A percentile compares a stretch with the other conserved stretches of the same genome.
Evolutionary conservation across 2,329 filamentous ascomycete genomes (phyloP).

Genomic region (Fusarium kyushuense): DNA sequence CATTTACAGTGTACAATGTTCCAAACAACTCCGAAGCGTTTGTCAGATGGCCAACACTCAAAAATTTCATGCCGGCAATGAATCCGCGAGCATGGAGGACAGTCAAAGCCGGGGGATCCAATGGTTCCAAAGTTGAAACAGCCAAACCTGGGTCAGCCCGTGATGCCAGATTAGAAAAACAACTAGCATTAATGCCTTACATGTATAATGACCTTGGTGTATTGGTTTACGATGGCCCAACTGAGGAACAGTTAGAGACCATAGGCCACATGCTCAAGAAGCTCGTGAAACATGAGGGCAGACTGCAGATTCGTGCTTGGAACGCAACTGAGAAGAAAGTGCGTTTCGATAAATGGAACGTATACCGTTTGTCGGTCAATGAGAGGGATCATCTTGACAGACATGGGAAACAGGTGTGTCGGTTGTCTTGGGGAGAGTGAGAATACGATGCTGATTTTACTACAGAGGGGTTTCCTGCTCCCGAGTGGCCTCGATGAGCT

Average conservation of each 20-base stretch:
- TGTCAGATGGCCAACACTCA: slow-evolving; percentile 42
- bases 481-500: slow-evolving; percentile 8
- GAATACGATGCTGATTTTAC: background rate
- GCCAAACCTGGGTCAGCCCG: background rate
- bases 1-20: background rate
- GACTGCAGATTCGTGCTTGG: background rate
- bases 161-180: background rate
- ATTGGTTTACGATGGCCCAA: slow-evolving; percentile 48
- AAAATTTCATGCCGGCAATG: slow-evolving; percentile 37
- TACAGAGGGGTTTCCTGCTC: background rate
- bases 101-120: background rate
- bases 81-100: slow-evolving; percentile 27
- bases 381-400: slow-evolving; percentile 19
- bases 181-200: slow-evolving; percentile 15
- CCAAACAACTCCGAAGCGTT: slow-evolving; percentile 13
- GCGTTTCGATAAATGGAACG: slow-evolving; percentile 5
- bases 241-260: slow-evolving; percentile 29
- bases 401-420: slow-evolving; percentile 11
- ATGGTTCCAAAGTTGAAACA: background rate
- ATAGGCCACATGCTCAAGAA: slow-evolving; percentile 44
- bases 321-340: background rate
- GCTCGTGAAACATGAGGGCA: slow-evolving; percentile 16
- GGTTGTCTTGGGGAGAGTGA: background rate
- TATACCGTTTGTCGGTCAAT: slow-evolving; percentile 32
- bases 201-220: slow-evolving; percentile 52